phyloP scores from a whole-genome alignment of 441 rosid genomes.

The Corymbia calophylla region DNA sequence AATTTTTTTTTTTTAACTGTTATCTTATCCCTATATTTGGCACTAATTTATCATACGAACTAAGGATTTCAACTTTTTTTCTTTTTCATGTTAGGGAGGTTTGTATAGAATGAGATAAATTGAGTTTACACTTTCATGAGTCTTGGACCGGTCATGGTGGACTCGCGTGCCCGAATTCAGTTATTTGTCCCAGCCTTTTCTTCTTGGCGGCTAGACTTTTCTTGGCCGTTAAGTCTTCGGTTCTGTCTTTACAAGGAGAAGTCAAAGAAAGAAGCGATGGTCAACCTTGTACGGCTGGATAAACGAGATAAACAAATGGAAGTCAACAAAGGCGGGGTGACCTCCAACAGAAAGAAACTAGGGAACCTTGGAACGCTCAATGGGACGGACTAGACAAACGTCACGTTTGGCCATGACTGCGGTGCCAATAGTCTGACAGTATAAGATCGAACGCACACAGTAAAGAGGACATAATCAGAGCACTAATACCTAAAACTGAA shows the following conservation, averaged over 20 bases:
- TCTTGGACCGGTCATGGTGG: neutral
- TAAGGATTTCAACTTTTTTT: neutral
- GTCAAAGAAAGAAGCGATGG: neutral
- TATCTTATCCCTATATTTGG: no score
- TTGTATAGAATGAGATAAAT: neutral
- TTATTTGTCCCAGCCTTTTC: neutral
- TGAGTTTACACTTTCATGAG: neutral
- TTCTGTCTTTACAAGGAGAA: neutral
- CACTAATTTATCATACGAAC: neutral
- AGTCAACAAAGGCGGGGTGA: no score
- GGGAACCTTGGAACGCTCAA: no score
- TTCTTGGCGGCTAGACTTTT: neutral
- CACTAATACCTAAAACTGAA: neutral
- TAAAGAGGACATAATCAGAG: no score
- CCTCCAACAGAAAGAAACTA: no score
- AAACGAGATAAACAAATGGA: no score
- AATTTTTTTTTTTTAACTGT: no score
- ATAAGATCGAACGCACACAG: no score
- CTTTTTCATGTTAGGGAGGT: neutral
- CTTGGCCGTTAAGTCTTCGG: neutral
- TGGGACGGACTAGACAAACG: no score
- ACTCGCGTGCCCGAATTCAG: fast-evolving
- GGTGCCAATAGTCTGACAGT: no score
- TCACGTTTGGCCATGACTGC: no score
- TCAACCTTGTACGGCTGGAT: neutral